Percentiles rank a stretch among this genome's conserved stretches.
phyloP scores from a whole-genome alignment of 441 rosid species.

The Gossypium lobatum region DNA sequence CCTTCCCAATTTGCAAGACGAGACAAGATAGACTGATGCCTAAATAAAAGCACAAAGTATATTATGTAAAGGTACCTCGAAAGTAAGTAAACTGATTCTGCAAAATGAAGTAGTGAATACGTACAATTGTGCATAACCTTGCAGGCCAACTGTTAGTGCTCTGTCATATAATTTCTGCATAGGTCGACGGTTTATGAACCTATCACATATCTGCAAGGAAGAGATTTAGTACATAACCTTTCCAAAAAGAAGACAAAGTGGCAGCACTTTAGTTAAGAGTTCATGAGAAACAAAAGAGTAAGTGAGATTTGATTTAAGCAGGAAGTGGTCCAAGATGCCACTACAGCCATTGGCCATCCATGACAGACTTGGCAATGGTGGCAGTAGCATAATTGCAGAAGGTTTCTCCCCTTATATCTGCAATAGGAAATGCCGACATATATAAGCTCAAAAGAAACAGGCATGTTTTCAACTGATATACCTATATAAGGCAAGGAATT shows the following conservation, averaged over 20 bases:
- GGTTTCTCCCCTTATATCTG: not conserved
- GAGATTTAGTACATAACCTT: conserved; percentile 7
- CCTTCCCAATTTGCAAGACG: conserved; percentile 91
- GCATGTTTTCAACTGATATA: not conserved
- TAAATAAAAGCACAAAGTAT: conserved; percentile 22
- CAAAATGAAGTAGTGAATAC: conserved; percentile 23
- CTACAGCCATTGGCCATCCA: not conserved
- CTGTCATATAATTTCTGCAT: conserved; percentile 64
- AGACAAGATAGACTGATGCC: conserved; percentile 66
- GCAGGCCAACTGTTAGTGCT: conserved; percentile 76
- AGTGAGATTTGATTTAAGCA: not conserved
- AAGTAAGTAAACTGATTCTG: not conserved
- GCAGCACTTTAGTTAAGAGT: not conserved
- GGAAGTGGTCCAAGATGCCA: not conserved
- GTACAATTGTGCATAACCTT: conserved; percentile 87
- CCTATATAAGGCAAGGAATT: not conserved
- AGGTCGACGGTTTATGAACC: conserved; percentile 65
- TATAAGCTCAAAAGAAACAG: not conserved
- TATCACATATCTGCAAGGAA: conserved; percentile 65
- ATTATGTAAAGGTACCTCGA: not conserved
- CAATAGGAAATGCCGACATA: not conserved
- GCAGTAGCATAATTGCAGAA: not conserved
- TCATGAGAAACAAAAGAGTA: not conserved
- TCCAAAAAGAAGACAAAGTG: not conserved
- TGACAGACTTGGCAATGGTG: not conserved